Conservation (phyloP, 2,329 filamentous ascomycete species). For the Neoarthrinium moseri region DNA sequence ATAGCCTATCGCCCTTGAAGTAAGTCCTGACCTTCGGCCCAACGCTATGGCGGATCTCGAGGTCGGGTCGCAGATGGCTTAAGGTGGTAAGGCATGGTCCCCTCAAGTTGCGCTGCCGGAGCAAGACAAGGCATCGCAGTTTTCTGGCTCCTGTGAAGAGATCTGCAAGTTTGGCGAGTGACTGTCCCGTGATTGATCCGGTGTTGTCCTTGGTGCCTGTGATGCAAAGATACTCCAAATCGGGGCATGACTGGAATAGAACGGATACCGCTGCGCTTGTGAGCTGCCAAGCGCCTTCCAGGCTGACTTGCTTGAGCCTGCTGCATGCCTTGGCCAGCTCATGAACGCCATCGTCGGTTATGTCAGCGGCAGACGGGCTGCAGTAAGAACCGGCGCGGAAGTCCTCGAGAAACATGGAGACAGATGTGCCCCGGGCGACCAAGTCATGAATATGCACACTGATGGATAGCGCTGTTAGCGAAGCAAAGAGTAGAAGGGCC, state of each 20-base stretch:
- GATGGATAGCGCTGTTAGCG: neutral
- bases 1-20: neutral
- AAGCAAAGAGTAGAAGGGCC: neutral
- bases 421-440: neutral
- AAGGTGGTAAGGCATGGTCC: neutral
- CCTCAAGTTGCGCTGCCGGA: neutral
- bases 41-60: neutral
- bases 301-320: neutral
- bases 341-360: neutral
- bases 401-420: neutral
- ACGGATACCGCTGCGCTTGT: neutral
- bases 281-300: neutral
- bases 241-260: neutral
- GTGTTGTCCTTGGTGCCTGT: neutral
- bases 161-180: neutral
- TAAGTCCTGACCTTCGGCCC: neutral
- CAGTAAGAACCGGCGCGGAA: neutral
- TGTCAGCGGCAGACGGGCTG: neutral
- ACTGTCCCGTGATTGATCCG: neutral
- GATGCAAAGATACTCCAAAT: neutral
- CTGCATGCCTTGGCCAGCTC: neutral
- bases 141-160: no score
- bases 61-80: neutral
- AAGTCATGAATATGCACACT: neutral
- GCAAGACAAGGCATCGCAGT: neutral